Base-by-base conservation (phyloP, 225 moss, liverwort and hornwort species). In the Rhytidiadelphus loreus region DNA sequence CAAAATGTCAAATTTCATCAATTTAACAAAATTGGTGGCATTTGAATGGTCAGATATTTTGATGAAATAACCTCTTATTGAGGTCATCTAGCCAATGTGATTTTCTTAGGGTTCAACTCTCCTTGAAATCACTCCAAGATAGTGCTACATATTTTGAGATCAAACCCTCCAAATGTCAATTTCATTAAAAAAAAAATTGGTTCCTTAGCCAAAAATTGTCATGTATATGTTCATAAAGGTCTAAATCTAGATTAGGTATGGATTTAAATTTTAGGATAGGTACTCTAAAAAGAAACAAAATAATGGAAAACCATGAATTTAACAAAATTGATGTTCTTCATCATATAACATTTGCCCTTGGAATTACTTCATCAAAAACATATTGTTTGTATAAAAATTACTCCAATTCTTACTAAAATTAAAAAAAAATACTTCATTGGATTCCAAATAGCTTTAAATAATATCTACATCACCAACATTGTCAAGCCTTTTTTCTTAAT, bases 151-250 rank as follows among this genome's bases (percentile, higher is more conserved):
- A 32, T 74, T 50, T 20, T 32, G 7, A 32, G 1, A 48, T 13
- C 30, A 50, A 75, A 33, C 2, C 2, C 1, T 50, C 52, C 5
- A 30, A 29, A 19, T 1, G 3, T 3, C 18, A 30, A 48, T 74
- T 74, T 26, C 2, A 0, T 18, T 30, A 30, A 30, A 30, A 2
- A 4, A 12, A 2, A 2, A 3, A n/a, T n/a, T 1, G 1, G 12
- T 48, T 74, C 1, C 4, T 0, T 0, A 1, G 0, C 7, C 7
- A 30, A 33, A 48, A 48, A 32, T 74, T 32, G 20, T 74, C 0
- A 32, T 2, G 7, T 5, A 7, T 75, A 13, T 73, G 6, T 19
- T 32, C 0, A 32, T 7, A 50, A 32, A 50, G 32, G 7, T 50
- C 3, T 32, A 74, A 74, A 12, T 33, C 14, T 32, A 75, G 5